Percentiles rank a stretch among this genome's conserved stretches.
These are phyloP conservation scores for Urochloa ruziziensis DNA, from an alignment of 176 grass and related monocot species.

Conservation along the genomic window DNA sequence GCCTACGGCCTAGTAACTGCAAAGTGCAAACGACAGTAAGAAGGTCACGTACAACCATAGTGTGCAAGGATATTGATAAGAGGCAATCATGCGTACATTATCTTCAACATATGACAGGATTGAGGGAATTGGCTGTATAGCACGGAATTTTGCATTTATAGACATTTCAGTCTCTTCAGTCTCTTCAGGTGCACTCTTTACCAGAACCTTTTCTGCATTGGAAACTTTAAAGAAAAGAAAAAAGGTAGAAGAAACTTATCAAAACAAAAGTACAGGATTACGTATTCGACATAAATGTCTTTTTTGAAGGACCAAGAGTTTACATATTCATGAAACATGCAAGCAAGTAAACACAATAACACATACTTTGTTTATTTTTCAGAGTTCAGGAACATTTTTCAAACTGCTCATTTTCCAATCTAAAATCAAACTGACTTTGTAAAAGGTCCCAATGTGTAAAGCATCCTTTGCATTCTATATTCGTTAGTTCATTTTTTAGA, in stretches of 20 bases:
- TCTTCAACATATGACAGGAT: conserved; percentile 96
- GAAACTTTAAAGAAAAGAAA: conserved; percentile 37
- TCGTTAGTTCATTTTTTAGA: neutral
- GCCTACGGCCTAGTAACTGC: conserved; percentile 85
- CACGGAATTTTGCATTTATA: conserved; percentile 92
- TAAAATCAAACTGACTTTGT: conserved; percentile 5
- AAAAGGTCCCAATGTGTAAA: neutral
- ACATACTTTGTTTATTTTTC: neutral
- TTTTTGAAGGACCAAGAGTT: neutral
- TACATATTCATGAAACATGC: neutral
- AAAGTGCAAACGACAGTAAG: conserved; percentile 46
- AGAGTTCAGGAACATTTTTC: neutral
- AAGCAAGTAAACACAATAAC: neutral
- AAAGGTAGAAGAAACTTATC: conserved; percentile 2
- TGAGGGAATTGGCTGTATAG: conserved; percentile 66
- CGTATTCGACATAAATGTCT: neutral
- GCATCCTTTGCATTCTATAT: neutral
- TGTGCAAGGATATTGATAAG: neutral
- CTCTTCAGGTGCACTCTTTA: conserved; percentile 49
- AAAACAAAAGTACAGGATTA: conserved; percentile 1
- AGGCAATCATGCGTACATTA: conserved; percentile 50
- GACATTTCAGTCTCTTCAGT: conserved; percentile 70
- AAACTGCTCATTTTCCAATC: neutral
- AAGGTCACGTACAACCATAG: conserved; percentile 8
- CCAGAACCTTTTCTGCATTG: conserved; percentile 39